phyloP scores from a whole-genome alignment of 345 rosid genomes.

The Erodium maritimum region DNA sequence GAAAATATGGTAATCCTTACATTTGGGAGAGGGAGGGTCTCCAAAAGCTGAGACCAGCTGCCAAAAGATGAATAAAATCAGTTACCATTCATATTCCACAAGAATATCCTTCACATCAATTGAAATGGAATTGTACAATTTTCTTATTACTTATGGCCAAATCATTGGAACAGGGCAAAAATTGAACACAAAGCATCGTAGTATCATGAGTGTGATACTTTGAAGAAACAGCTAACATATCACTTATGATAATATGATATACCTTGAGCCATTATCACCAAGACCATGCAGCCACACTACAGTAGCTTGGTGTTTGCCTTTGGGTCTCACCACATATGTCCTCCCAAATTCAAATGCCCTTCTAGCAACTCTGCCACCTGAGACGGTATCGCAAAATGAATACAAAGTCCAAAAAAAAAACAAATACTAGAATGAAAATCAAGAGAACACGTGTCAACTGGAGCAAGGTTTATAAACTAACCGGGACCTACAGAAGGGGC shows the following conservation, averaged over 20 bases:
- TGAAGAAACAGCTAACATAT: not conserved
- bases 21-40: slow-evolving; percentile 85
- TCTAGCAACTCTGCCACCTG: slow-evolving; percentile 41
- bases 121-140: not conserved
- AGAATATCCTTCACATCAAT: not conserved
- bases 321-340: slow-evolving; percentile 88
- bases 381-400: slow-evolving; percentile 6
- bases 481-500: slow-evolving; percentile 63
- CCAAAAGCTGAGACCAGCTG: slow-evolving; percentile 99
- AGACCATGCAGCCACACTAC: slow-evolving; percentile 97
- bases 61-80: slow-evolving; percentile 24
- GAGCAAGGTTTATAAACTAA: slow-evolving; percentile 21
- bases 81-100: not conserved
- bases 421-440: not conserved
- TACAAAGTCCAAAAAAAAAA: not conserved
- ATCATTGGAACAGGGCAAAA: not conserved
- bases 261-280: slow-evolving; percentile 95
- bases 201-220: not conserved
- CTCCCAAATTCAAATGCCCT: slow-evolving; percentile 73
- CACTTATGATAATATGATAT: not conserved
- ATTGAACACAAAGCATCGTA: not conserved
- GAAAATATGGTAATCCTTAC: slow-evolving; percentile 29
- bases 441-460: not conserved
- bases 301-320: slow-evolving; percentile 94
- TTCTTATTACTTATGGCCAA: not conserved